Evolutionary conservation across 2,329 filamentous ascomycete species (phyloP).

Genomic region (Cercospora sp.): DNA sequence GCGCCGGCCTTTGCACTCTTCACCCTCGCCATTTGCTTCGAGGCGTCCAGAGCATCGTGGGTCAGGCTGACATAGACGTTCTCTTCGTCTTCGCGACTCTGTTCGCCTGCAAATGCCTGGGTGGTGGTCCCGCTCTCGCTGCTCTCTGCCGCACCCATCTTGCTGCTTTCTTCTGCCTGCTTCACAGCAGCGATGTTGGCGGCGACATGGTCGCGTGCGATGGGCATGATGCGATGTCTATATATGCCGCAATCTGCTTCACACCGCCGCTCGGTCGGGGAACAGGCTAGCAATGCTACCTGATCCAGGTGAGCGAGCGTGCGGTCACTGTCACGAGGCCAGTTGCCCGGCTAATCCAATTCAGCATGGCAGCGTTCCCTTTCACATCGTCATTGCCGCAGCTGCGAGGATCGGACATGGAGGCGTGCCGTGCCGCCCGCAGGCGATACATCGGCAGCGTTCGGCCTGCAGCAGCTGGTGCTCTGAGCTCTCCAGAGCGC

Average conservation of each 20-base stretch:
- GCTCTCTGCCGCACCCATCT: slow-evolving; percentile 8
- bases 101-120: slow-evolving; percentile 31
- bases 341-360: not conserved
- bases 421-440: not conserved
- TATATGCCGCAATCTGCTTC: not conserved
- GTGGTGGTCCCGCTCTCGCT: not conserved
- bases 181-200: slow-evolving; percentile 2
- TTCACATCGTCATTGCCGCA: not conserved
- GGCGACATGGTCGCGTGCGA: not conserved
- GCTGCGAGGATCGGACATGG: not conserved
- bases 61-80: slow-evolving; percentile 70
- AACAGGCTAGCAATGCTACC: not conserved
- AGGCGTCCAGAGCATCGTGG: slow-evolving; percentile 58
- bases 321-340: not conserved
- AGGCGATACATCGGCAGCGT: not conserved
- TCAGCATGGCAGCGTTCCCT: not conserved
- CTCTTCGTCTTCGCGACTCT: slow-evolving; percentile 39
- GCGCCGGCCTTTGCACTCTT: slow-evolving; percentile 73
- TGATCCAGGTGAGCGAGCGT: not conserved
- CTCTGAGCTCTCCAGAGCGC: not conserved
- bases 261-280: not conserved
- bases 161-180: not conserved
- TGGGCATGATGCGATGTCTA: not conserved
- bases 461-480: not conserved
- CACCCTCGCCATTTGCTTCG: slow-evolving; percentile 63